phyloP scores from a whole-genome alignment of 2,329 filamentous ascomycete genomes.

The Trichoderma sp. region DNA sequence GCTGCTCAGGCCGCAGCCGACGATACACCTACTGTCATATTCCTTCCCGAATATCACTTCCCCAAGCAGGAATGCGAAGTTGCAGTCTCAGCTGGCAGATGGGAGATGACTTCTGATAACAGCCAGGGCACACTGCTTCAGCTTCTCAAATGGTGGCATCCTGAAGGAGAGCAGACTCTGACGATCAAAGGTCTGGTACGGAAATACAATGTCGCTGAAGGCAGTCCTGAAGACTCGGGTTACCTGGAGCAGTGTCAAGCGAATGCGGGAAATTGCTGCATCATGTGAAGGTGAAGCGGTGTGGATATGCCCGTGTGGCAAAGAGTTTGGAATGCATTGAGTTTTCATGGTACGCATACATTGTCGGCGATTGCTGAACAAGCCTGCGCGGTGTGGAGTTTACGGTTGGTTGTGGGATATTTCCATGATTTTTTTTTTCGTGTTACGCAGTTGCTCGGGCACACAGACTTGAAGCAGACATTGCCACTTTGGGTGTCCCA shows the following conservation, averaged over 20 bases:
- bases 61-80: slow-evolving; percentile 72
- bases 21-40: slow-evolving; percentile 75
- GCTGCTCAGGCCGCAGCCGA: slow-evolving; percentile 61
- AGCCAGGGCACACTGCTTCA: slow-evolving; percentile 70
- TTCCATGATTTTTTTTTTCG: background rate
- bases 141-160: slow-evolving; percentile 89
- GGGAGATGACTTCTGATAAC: slow-evolving; percentile 78
- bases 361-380: background rate
- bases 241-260: slow-evolving; percentile 72
- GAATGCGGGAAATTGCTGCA: slow-evolving; percentile 48
- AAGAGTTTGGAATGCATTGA: slow-evolving; percentile 3
- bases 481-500: background rate
- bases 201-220: slow-evolving; percentile 58
- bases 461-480: background rate
- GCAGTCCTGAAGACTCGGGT: slow-evolving; percentile 69
- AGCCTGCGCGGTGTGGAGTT: slow-evolving; percentile 9
- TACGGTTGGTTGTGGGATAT: background rate
- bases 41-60: slow-evolving; percentile 90
- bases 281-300: slow-evolving; percentile 56
- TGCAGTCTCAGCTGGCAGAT: slow-evolving; percentile 81
- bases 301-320: background rate
- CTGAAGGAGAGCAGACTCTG: slow-evolving; percentile 77
- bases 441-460: background rate
- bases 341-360: background rate
- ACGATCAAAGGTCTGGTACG: slow-evolving; percentile 73